These are phyloP conservation scores for Phytophthora agathidicida DNA, from an alignment of 352 stramenopile genomes.

Conservation along the genomic window DNA sequence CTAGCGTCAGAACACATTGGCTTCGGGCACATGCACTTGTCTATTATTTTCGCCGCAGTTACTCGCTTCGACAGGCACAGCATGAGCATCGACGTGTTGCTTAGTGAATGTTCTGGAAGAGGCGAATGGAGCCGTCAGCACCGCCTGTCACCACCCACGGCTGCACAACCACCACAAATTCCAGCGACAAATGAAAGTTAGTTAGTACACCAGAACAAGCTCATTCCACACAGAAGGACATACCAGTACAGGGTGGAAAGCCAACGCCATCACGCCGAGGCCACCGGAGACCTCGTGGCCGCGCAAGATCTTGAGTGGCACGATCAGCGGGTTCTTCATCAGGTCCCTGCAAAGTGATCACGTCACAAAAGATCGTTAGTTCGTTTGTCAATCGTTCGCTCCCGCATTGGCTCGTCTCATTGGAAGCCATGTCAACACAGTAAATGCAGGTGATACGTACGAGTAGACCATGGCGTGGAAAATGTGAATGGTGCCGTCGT, in stretches of 20 bases:
- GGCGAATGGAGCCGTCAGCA: conserved; percentile 94
- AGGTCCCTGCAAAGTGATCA: conserved; percentile 87
- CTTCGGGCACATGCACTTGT: conserved; percentile 27
- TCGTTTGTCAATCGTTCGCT: conserved; percentile 10
- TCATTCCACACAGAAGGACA: conserved; percentile 10
- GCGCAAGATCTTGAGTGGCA: conserved; percentile 99
- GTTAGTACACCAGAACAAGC: background rate
- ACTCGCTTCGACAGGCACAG: no score
- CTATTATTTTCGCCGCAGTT: conserved; percentile 28
- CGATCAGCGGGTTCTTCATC: conserved; percentile 99
- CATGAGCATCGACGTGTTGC: conserved; percentile 12
- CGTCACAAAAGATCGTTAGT: conserved; percentile 4
- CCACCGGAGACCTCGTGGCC: conserved; percentile 94
- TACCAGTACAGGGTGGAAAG: conserved; percentile 98
- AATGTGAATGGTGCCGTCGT: conserved; percentile 99
- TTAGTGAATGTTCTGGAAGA: conserved; percentile 98
- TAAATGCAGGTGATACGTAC: conserved; percentile 54
- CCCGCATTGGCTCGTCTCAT: conserved; percentile 17
- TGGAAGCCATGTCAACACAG: conserved; percentile 16
- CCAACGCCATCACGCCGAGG: conserved; percentile 94
- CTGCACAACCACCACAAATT: conserved; percentile 31
- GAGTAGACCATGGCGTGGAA: conserved; percentile 99
- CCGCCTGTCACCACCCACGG: conserved; percentile 95
- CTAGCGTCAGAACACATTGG: conserved; percentile 5
- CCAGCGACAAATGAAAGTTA: conserved; percentile 16